These are phyloP conservation scores for Boletus eberwhitei DNA, from an alignment of 768 basidiomycete genomes.

Conservation along the genomic window DNA sequence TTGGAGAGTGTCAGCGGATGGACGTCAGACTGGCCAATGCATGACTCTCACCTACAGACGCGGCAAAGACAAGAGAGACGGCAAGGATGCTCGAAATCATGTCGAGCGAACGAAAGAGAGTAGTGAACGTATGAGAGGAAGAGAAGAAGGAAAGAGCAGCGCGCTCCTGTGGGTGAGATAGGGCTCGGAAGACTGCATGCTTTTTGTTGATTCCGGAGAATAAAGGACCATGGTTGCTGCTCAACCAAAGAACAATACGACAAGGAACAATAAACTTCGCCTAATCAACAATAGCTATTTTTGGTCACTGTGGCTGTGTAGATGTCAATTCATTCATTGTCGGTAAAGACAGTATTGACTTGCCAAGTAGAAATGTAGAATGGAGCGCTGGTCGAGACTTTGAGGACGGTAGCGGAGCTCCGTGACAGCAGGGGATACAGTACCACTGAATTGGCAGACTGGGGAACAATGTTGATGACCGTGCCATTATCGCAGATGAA, in stretches of 20 bases:
- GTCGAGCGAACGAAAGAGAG: conserved; percentile 25
- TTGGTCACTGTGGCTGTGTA: conserved; percentile 16
- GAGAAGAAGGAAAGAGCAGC: conserved; percentile 21
- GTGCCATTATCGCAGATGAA: conserved; percentile 64
- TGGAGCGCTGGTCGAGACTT: no score
- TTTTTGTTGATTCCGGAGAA: conserved; percentile 30
- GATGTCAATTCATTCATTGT: not conserved
- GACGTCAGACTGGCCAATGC: not conserved
- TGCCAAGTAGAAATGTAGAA: no score
- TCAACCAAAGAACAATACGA: conserved; percentile 24
- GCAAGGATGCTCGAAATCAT: conserved; percentile 42
- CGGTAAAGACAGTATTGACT: no score
- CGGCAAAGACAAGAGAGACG: conserved; percentile 35
- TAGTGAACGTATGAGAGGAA: conserved; percentile 18
- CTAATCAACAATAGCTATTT: conserved; percentile 13
- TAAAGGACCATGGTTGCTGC: conserved; percentile 23
- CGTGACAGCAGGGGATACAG: no score
- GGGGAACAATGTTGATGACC: conserved; percentile 42
- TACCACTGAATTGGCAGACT: no score
- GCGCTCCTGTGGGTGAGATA: conserved; percentile 15
- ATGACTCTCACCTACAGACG: conserved; percentile 36
- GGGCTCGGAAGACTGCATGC: conserved; percentile 16
- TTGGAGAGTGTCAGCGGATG: conserved; percentile 18
- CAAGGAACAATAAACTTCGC: conserved; percentile 26
- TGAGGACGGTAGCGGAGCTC: not conserved